Base-by-base conservation (phyloP, 2,329 filamentous ascomycete genomes). In the Cercospora beticola region DNA sequence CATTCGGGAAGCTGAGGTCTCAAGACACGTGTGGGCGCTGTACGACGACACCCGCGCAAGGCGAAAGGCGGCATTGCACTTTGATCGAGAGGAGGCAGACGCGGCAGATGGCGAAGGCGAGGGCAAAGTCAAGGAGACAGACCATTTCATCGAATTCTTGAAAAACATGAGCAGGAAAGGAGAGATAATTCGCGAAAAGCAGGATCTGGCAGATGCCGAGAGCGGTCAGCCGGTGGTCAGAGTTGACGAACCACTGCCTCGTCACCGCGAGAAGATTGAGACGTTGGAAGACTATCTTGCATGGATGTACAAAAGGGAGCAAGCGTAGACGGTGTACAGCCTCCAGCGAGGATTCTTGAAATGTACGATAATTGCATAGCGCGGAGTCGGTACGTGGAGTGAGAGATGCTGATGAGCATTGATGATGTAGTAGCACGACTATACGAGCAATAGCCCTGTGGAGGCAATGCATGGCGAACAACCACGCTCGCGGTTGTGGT, bases 21-120 rank as follows among this genome's bases (percentile, higher is more conserved):
- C 68, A 0, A 52, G 71, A 1, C 70, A 77, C 0, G 81, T 82
- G 9, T 79, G 78, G 68, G 79, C 66, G 0, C 78, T 91, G 26
- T 93, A 93, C 77, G 52, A 76, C 1, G 81, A 84, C 16, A 82
- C 88, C 67, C 87, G 88, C 76, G 78, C 74, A 3, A 84, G 90
- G 16, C 86, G 92, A 12, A 81, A 79, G 57, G 82, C 82, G 31
- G 79, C 81, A 0, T 76, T 88, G 40, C 71, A 79, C 12, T 68
- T 65, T 28, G 80, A 83, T 10, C 77, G 81, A 5, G 81, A 84
- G 9, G 78, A 82, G 14, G 81, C 80, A 12, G 80, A 68, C 74
- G 69, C 69, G 61, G 70, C 64, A 2, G 72, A 68, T 49, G 60
- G 61, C 5, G 69, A 69, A 23, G 68, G 56, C 7, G 67, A 70